A percentile compares a stretch with the other conserved stretches of the same genome.
Evolutionary conservation across 2,329 filamentous ascomycete species (phyloP).

Genomic region (Fusarium nematophilum): DNA sequence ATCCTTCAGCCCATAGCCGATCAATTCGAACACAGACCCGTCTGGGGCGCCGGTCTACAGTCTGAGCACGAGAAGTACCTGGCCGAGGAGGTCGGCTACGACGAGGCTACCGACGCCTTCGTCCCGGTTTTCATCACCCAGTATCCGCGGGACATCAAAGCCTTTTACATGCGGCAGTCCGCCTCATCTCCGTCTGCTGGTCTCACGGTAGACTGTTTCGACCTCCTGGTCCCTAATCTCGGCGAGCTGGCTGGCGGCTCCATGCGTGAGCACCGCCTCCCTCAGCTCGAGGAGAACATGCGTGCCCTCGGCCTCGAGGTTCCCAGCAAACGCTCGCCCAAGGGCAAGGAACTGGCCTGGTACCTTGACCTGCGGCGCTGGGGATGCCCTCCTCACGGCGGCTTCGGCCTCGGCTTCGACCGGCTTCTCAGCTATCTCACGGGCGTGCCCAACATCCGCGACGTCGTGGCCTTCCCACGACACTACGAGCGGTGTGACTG

Average conservation of each 20-base stretch:
- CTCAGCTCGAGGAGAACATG: constrained; percentile 78
- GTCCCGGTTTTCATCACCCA: constrained; percentile 90
- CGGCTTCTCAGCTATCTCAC: constrained; percentile 85
- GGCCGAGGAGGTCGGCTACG: constrained; percentile 71
- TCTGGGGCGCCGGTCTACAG: constrained; percentile 80
- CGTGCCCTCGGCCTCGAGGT: constrained; percentile 69
- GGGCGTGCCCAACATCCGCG: constrained; percentile 83
- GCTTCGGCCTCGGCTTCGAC: constrained; percentile 92
- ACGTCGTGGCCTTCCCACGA: constrained; percentile 87
- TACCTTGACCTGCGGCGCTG: constrained; percentile 89
- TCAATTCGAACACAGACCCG: constrained; percentile 75
- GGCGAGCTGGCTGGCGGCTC: constrained; percentile 91
- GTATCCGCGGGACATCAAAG: constrained; percentile 89
- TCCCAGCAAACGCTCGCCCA: constrained; percentile 45
- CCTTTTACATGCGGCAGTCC: constrained; percentile 76
- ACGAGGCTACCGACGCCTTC: constrained; percentile 56
- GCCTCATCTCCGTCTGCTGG: constrained; percentile 44
- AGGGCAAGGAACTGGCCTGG: constrained; percentile 71
- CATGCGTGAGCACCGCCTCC: constrained; percentile 84
- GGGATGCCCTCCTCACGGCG: constrained; percentile 92
- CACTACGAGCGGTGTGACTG: constrained; percentile 74
- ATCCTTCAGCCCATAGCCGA: constrained; percentile 70
- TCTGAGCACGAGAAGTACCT: constrained; percentile 94
- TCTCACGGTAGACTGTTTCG: constrained; percentile 86
- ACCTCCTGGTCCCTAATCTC: constrained; percentile 85